Percentiles rank a stretch among this genome's conserved stretches.
Conservation (phyloP, 2,329 filamentous ascomycete species). For the Lithohypha guttulata region DNA sequence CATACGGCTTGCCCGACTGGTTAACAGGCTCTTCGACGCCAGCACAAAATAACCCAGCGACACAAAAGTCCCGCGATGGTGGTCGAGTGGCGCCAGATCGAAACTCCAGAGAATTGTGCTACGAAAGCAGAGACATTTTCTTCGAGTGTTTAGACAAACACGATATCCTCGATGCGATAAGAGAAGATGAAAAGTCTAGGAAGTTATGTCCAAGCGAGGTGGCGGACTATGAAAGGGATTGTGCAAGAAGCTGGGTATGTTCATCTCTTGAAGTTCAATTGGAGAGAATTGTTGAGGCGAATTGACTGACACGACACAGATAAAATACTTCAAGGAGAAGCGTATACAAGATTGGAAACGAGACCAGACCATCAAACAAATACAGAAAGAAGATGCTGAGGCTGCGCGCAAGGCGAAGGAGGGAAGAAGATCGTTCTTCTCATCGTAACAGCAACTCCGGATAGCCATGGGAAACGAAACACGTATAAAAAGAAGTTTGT, state of each 20-base stretch:
- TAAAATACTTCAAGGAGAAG: slow-evolving; percentile 96
- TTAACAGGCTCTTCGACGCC: slow-evolving; percentile 20
- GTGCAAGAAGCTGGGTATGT: slow-evolving; percentile 81
- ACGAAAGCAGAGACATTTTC: slow-evolving; percentile 79
- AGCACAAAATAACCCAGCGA: slow-evolving; percentile 19
- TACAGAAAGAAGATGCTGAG: slow-evolving; percentile 62
- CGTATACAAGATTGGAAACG: slow-evolving; percentile 86
- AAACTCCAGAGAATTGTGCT: slow-evolving; percentile 71
- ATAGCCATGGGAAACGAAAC: no score
- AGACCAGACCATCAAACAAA: slow-evolving; percentile 62
- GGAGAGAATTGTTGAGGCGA: background rate
- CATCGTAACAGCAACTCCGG: slow-evolving; percentile 18
- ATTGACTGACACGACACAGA: slow-evolving; percentile 39
- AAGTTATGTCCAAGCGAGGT: slow-evolving; percentile 51
- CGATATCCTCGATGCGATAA: slow-evolving; percentile 65
- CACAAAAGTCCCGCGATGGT: slow-evolving; percentile 42
- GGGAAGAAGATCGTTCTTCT: slow-evolving; percentile 30
- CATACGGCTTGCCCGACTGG: slow-evolving; percentile 20
- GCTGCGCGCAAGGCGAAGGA: slow-evolving; percentile 41
- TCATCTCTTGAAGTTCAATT: background rate
- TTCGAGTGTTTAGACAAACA: slow-evolving; percentile 77
- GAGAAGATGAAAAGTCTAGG: slow-evolving; percentile 44
- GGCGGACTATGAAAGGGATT: slow-evolving; percentile 67
- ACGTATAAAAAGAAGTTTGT: no score
- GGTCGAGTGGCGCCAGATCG: slow-evolving; percentile 74